Base-by-base conservation (phyloP, 331 rosid species). In the Stylosanthes scabra region DNA sequence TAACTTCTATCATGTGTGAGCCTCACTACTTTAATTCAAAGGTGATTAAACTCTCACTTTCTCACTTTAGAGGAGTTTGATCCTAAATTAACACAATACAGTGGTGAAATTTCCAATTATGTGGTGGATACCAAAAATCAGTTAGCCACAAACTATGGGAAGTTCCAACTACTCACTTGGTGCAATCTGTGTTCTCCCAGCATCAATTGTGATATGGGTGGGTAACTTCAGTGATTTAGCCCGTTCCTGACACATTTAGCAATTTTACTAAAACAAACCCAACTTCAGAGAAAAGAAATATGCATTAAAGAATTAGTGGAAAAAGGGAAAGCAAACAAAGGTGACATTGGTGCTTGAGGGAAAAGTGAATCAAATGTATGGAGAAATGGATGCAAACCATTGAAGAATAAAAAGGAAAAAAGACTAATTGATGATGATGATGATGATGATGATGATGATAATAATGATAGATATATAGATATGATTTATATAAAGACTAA, bases 101-200 rank as follows among this genome's bases (percentile, higher is more conserved):
- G n/a, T n/a, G n/a, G 34, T 44, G 3, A 62, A 44, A 62, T 10
- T 47, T 63, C 3, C 56, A 64, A 46, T 13, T 15, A 52, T 46
- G 44, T 28, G 42, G 68, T 2, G 4, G 41, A 65, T 42, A 39
- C 5, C 27, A 34, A n/a, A 78, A 47, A 51, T 50, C 78, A 65
- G 41, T 31, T 31, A 63, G 47, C 37, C 50, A 34, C 25, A 5
- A 4, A 44, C 13, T 42, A 62, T 49, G 31, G 8, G 15, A 16
- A 66, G 59, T 72, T 66, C 47, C 28, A 56, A 59, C 65, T 71
- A 86, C 96, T 85, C 78, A 94, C 97, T 94, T 56, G 97, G 97
- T 69, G 99, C 99, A 86, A 94, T 94, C 82, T 94, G 97, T 61
- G 97, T 94, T 86, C 93, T 87, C 59, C 99, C 99, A 6, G 97